These are phyloP conservation scores for Histomonas meleagridis DNA, from an alignment of 208 protist genomes.

Conservation along the genomic window DNA sequence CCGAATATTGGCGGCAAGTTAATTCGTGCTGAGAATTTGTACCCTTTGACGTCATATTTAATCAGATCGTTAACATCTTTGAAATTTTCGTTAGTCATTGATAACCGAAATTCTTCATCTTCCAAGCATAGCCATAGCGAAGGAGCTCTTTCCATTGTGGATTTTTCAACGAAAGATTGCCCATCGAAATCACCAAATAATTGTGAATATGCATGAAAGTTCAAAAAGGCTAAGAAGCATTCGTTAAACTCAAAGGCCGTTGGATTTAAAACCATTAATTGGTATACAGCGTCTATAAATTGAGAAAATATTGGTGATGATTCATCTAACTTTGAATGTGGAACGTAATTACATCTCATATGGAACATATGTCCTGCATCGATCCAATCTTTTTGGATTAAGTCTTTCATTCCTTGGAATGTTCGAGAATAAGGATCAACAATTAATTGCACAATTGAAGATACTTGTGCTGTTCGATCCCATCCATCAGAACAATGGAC, in stretches of 20 bases:
- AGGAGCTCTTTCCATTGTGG: too few species aligned
- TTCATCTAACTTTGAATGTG: not conserved
- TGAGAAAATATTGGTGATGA: slow-evolving; percentile 52
- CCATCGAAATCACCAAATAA: not conserved
- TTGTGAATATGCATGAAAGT: not conserved
- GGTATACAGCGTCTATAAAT: slow-evolving; percentile 54
- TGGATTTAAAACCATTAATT: slow-evolving; percentile 37
- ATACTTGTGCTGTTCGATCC: slow-evolving; percentile 77
- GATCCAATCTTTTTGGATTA: slow-evolving; percentile 82
- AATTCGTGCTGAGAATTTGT: too few species aligned
- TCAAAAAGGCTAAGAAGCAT: not conserved
- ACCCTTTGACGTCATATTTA: too few species aligned
- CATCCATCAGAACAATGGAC: slow-evolving; percentile 73
- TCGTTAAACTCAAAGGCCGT: not conserved
- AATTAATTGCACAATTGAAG: slow-evolving; percentile 63
- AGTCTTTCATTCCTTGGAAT: slow-evolving; percentile 60
- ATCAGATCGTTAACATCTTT: too few species aligned
- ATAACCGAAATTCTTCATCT: too few species aligned
- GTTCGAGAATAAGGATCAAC: slow-evolving; percentile 75
- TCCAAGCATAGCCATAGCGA: too few species aligned
- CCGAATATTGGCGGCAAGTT: too few species aligned
- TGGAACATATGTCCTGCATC: slow-evolving; percentile 72
- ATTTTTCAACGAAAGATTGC: too few species aligned
- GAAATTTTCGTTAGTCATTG: too few species aligned
- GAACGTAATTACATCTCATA: slow-evolving; percentile 48